Conservation (phyloP, 805 yeast species). For the Pachysolen tannophilus region DNA sequence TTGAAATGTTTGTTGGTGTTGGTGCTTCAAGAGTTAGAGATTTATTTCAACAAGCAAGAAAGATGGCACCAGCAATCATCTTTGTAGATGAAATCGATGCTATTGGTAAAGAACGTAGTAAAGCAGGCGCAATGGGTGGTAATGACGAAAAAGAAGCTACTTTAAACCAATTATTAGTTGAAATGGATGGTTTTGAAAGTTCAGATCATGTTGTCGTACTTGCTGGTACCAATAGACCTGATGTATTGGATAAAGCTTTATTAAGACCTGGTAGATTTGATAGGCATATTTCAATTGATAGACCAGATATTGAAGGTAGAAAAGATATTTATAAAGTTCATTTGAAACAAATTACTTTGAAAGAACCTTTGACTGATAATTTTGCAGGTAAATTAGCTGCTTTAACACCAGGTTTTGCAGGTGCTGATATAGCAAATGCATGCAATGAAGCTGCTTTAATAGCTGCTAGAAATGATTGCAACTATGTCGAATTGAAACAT, state of each 20-base stretch:
- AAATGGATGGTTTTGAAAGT: slow-evolving; percentile 95
- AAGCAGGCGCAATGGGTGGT: slow-evolving; percentile 69
- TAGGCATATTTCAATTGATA: slow-evolving; percentile 84
- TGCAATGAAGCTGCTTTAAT: slow-evolving; percentile 96
- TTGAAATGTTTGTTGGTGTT: slow-evolving; percentile 98
- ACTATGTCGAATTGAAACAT: slow-evolving; percentile 64
- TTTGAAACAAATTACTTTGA: slow-evolving; percentile 59
- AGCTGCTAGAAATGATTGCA: slow-evolving; percentile 80
- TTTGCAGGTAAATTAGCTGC: slow-evolving; percentile 89
- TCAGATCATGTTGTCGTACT: slow-evolving; percentile 92
- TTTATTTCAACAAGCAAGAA: slow-evolving; percentile 84
- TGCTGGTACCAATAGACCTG: slow-evolving; percentile 97
- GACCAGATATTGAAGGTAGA: slow-evolving; percentile 93
- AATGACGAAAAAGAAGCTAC: slow-evolving; percentile 98
- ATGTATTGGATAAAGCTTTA: slow-evolving; percentile 85
- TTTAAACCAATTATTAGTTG: slow-evolving; percentile 89
- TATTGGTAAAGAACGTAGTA: slow-evolving; percentile 88
- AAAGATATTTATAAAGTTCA: slow-evolving; percentile 89
- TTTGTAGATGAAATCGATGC: slow-evolving; percentile 99
- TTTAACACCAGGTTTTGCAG: slow-evolving; percentile 95
- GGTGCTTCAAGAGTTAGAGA: slow-evolving; percentile 99
- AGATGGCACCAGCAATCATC: slow-evolving; percentile 91
- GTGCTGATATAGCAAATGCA: slow-evolving; percentile 97
- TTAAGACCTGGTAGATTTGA: slow-evolving; percentile 98
- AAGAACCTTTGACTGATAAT: slow-evolving; percentile 34